Percentiles rank a stretch among this genome's conserved stretches.
Conservation (phyloP, 2,329 filamentous ascomycete genomes). For the Colletotrichum tanaceti region DNA sequence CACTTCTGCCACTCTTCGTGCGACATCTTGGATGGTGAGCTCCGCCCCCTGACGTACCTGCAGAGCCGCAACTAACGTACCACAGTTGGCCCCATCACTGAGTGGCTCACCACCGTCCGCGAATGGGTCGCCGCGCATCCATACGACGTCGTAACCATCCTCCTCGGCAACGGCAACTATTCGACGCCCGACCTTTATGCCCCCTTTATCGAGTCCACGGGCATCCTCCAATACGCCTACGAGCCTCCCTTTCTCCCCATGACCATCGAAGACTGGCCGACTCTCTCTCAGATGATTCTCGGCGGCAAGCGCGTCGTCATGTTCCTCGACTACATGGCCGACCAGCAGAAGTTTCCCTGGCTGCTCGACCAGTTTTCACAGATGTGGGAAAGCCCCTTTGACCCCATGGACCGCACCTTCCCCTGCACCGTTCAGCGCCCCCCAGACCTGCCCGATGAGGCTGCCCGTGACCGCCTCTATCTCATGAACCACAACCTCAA, state of each 20-base stretch:
- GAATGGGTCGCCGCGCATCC: constrained; percentile 81
- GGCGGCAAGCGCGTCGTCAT: constrained; percentile 77
- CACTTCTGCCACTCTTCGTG: constrained; percentile 91
- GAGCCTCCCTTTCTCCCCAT: constrained; percentile 77
- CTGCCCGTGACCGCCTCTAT: constrained; percentile 74
- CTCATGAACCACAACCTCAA: constrained; percentile 94
- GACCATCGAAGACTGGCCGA: constrained; percentile 83
- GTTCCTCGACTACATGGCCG: constrained; percentile 87
- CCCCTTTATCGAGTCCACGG: constrained; percentile 75
- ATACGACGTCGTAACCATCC: constrained; percentile 87
- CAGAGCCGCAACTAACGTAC: constrained; percentile 11
- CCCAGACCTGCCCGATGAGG: constrained; percentile 67
- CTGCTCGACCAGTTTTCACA: constrained; percentile 88
- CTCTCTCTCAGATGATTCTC: constrained; percentile 80
- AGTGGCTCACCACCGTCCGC: constrained; percentile 76
- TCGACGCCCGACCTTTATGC: constrained; percentile 73
- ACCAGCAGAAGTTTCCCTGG: constrained; percentile 83
- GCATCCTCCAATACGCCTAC: constrained; percentile 80
- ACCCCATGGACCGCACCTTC: constrained; percentile 72
- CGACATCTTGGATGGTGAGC: constrained; percentile 73
- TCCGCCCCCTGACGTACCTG: not conserved
- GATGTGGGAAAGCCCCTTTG: constrained; percentile 92
- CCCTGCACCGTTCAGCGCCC: constrained; percentile 85
- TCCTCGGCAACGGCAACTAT: constrained; percentile 87
- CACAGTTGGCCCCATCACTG: constrained; percentile 76